Evolutionary conservation across 139 green algal species (phyloP).

Genomic region (Tetradesmus lagerheimii): DNA sequence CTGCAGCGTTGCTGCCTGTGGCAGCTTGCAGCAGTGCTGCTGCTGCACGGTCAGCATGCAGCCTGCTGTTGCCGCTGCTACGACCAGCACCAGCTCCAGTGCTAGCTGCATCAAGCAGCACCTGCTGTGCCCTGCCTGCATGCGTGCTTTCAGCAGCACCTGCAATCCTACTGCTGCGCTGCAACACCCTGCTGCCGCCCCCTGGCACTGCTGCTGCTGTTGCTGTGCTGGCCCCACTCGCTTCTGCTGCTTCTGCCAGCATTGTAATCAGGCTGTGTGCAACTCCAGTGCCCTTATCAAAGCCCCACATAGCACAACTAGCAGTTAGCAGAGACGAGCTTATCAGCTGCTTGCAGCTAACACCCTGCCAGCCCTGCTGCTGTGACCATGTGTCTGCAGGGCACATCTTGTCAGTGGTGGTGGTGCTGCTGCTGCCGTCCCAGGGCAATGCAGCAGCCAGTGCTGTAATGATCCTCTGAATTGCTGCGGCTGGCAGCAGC

Average conservation of each 20-base stretch:
- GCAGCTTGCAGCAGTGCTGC: not conserved
- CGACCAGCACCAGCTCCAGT: not conserved
- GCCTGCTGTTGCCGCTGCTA: not conserved
- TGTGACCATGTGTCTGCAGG: not conserved
- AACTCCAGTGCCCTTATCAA: conserved; percentile 29
- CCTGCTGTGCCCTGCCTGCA: not conserved
- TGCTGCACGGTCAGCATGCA: not conserved
- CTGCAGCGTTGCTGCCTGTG: not conserved
- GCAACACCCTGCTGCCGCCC: not conserved
- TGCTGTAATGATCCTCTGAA: not conserved
- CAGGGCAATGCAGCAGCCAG: conserved; percentile 29
- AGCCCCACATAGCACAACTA: conserved; percentile 22
- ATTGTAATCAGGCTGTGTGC: not conserved
- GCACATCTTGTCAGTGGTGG: not conserved
- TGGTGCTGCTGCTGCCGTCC: not conserved
- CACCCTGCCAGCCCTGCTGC: not conserved
- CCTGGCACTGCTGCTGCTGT: not conserved
- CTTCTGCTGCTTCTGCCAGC: conserved; percentile 15
- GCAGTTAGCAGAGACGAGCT: conserved; percentile 15
- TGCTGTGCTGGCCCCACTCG: not conserved
- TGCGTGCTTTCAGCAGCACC: not conserved
- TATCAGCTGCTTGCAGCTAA: conserved; percentile 15
- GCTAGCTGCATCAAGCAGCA: not conserved
- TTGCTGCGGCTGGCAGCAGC: conserved; percentile 7
- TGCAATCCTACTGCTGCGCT: not conserved